Conservation (phyloP, 257 asterid genomes). For the Linaria vulgaris region DNA sequence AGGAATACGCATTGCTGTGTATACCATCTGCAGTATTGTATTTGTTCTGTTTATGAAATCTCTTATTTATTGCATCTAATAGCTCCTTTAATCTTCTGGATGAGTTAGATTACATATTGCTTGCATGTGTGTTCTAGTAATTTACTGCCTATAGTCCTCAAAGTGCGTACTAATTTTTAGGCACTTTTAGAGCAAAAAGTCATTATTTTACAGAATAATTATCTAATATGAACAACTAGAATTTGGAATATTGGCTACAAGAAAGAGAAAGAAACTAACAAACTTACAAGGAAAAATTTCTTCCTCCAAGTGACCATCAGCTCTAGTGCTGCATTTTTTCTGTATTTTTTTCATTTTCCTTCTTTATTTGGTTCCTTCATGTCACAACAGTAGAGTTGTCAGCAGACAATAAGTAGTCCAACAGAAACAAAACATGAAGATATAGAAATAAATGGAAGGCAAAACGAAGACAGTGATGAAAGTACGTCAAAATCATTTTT, state of each 20-base stretch:
- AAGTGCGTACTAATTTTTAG: too few species aligned
- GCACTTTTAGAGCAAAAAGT: not conserved
- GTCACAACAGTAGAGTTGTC: not conserved
- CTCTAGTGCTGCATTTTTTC: not conserved
- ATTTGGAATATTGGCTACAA: not conserved
- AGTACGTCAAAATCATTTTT: not conserved
- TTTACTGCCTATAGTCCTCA: too few species aligned
- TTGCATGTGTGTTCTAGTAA: too few species aligned
- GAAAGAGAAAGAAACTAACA: not conserved
- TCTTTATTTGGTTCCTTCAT: not conserved
- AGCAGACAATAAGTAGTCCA: too few species aligned
- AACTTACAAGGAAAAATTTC: constrained; percentile 19
- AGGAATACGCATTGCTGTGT: constrained; percentile 1
- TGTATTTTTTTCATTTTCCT: not conserved
- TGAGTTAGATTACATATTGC: too few species aligned
- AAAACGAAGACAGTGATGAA: not conserved
- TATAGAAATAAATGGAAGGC: not conserved
- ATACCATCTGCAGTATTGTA: not conserved
- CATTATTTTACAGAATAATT: not conserved
- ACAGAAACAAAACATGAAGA: not conserved
- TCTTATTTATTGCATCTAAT: constrained; percentile 3
- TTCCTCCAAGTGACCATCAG: not conserved
- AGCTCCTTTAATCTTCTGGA: not conserved
- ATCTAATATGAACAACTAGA: not conserved
- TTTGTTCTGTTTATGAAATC: constrained; percentile 11